A percentile compares a stretch with the other conserved stretches of the same genome.
Evolutionary conservation across 495 filamentous ascomycete species (phyloP).

Genomic region (Arthonia radiata): DNA sequence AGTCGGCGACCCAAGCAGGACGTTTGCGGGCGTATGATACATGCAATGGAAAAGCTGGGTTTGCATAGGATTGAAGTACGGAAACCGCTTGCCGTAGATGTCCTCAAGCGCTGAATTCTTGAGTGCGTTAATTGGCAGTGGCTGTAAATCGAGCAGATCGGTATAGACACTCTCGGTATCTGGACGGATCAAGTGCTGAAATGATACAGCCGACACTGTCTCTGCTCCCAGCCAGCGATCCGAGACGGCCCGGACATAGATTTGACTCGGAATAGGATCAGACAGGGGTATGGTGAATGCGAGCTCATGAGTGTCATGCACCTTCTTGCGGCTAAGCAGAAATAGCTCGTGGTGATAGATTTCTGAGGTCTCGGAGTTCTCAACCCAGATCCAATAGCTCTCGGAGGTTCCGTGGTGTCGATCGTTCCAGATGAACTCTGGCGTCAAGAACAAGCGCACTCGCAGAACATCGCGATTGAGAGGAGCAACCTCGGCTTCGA

Average conservation of each 20-base stretch:
- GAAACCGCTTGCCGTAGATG: slow-evolving; percentile 67
- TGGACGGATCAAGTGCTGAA: slow-evolving; percentile 90
- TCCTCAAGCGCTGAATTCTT: slow-evolving; percentile 73
- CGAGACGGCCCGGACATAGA: slow-evolving; percentile 82
- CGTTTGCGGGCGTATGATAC: slow-evolving; percentile 76
- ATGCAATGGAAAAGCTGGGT: slow-evolving; percentile 92
- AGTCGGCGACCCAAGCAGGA: slow-evolving; percentile 87
- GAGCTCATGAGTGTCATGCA: slow-evolving; percentile 83
- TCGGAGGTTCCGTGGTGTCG: slow-evolving; percentile 83
- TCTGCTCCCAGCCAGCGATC: slow-evolving; percentile 97
- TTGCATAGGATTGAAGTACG: slow-evolving; percentile 98
- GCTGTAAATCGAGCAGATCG: slow-evolving; percentile 75
- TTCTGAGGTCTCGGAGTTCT: slow-evolving; percentile 91
- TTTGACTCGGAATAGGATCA: slow-evolving; percentile 79
- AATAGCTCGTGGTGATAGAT: slow-evolving; percentile 98
- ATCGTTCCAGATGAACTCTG: slow-evolving; percentile 92
- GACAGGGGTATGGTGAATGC: slow-evolving; percentile 93
- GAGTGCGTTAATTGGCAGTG: slow-evolving; percentile 64
- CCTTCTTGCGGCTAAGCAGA: slow-evolving; percentile 65
- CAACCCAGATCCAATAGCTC: slow-evolving; percentile 96
- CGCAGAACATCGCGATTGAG: slow-evolving; percentile 83
- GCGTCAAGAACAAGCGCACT: slow-evolving; percentile 58
- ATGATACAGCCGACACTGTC: slow-evolving; percentile 80
- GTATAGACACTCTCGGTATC: slow-evolving; percentile 97
- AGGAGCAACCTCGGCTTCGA: slow-evolving; percentile 86